Base-by-base conservation (phyloP, 768 basidiomycete species). In the Leccinum sublutescens region DNA sequence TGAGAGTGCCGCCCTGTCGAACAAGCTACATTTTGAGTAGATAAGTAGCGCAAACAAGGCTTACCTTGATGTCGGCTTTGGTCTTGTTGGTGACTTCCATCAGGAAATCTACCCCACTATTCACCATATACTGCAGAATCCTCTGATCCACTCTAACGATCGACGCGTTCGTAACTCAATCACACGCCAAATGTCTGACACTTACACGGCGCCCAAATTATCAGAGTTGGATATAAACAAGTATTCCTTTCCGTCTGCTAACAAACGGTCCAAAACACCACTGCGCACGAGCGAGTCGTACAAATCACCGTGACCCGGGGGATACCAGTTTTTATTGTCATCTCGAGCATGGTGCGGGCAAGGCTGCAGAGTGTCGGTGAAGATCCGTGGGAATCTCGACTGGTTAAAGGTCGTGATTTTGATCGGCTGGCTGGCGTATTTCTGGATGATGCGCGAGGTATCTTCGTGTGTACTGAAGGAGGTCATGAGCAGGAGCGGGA, bases 391-490 rank as follows among this genome's bases (percentile, higher is more conserved):
- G 76, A 94, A 97, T 67, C 92, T 84, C 17, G 93, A 95, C 78
- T 97, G 95, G 75, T 92, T 93, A 81, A 95, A 95, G 59, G 86
- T 88, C 54, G 88, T 87, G 76, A 96, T 93, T 74, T 91, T 90
- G 70, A 97, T 84, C 71, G 95, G 92, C 78, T 95, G 94, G 78
- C 94, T 91, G 53, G 88, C 86, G 74, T 97, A 97, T 78, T 96
- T 97, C 76, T 97, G 93, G 77, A 95, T 93, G 82, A 97, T 93
- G 65, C 92, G 89, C 62, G 92, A 86, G 52, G 95, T 96, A 74
- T 98, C 95, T 38, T 97, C 93, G 73, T 95, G 91, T 19, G 95
- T 98, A 81, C 96, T 96, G 83, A 98, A 98, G 57, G 93, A 96
- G 71, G 95, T 97, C 96, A 97, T 96, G 70, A 98, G 86, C 78